Evolutionary conservation across 2,329 filamentous ascomycete species (phyloP).

Genomic region (Xylariaceae sp.): DNA sequence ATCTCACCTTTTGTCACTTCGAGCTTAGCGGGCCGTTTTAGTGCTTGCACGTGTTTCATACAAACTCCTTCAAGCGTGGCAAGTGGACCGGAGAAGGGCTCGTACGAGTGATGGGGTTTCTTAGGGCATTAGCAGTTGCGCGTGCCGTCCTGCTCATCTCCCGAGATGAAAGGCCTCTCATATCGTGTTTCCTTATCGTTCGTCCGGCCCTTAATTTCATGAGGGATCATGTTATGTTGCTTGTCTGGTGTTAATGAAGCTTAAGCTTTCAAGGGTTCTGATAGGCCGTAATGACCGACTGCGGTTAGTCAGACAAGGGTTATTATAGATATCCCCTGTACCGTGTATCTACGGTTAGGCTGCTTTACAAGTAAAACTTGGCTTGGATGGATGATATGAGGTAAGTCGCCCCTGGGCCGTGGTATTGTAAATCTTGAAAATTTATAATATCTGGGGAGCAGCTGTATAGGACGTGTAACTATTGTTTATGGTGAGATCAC

Average conservation of each 20-base stretch:
- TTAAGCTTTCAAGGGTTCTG: conserved; percentile 12
- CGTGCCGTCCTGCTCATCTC: conserved; percentile 1
- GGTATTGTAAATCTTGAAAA: no score
- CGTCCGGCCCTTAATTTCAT: no score
- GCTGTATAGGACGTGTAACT: no score
- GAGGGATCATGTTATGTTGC: no score
- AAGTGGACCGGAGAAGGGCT: conserved; percentile 2
- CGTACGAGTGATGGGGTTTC: neutral
- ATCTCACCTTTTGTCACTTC: conserved; percentile 5
- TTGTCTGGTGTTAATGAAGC: conserved; percentile 18
- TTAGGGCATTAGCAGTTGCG: no score
- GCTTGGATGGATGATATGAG: no score
- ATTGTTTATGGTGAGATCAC: no score
- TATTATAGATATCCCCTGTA: no score
- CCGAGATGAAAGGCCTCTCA: conserved; percentile 3
- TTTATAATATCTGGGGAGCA: no score
- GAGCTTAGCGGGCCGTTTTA: conserved; percentile 3
- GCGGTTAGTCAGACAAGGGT: conserved; percentile 17
- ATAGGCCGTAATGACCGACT: conserved; percentile 13
- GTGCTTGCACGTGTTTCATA: conserved; percentile 1
- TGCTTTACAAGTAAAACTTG: no score
- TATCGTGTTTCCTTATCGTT: conserved; percentile 5
- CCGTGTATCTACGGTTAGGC: no score
- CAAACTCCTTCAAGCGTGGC: conserved; percentile 9
- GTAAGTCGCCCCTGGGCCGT: no score